Conservation (phyloP, 805 yeast genomes). For the Millerozyma miso region DNA sequence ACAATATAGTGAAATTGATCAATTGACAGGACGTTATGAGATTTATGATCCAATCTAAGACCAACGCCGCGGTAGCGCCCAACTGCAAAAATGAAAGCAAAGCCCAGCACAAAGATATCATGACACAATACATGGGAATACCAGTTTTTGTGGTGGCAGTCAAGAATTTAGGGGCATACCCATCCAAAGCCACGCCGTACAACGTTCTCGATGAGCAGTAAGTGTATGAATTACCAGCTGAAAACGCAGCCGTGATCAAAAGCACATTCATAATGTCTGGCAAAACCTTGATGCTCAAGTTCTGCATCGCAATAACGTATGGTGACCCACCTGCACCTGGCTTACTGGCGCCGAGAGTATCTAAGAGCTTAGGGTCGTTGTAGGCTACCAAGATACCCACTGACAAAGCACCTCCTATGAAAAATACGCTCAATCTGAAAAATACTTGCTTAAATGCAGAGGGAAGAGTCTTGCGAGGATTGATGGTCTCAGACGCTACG, state of each 20-base stretch:
- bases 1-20: slow-evolving; percentile 26
- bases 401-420: slow-evolving; percentile 69
- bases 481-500: slow-evolving; percentile 77
- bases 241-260: slow-evolving; percentile 41
- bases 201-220: slow-evolving; percentile 45
- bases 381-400: slow-evolving; percentile 75
- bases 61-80: slow-evolving; percentile 27
- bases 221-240: slow-evolving; percentile 48
- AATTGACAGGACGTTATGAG: slow-evolving; percentile 29
- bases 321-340: slow-evolving; percentile 66
- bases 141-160: slow-evolving; percentile 43
- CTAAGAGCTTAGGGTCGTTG: slow-evolving; percentile 56
- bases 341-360: slow-evolving; percentile 51
- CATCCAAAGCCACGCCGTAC: slow-evolving; percentile 44
- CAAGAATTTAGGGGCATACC: slow-evolving; percentile 43
- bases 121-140: slow-evolving; percentile 44
- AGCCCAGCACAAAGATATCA: slow-evolving; percentile 48
- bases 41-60: slow-evolving; percentile 32
- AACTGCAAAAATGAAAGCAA: slow-evolving; percentile 61
- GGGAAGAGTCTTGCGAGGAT: slow-evolving; percentile 72
- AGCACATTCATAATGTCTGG: slow-evolving; percentile 45
- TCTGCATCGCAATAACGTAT: slow-evolving; percentile 47
- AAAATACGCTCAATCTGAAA: slow-evolving; percentile 61
- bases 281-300: slow-evolving; percentile 39
- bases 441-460: slow-evolving; percentile 75